A percentile compares a stretch with the other conserved stretches of the same genome.
These are phyloP conservation scores for Apiospora koreana DNA, from an alignment of 2,329 filamentous ascomycete genomes.

Conservation along the genomic window DNA sequence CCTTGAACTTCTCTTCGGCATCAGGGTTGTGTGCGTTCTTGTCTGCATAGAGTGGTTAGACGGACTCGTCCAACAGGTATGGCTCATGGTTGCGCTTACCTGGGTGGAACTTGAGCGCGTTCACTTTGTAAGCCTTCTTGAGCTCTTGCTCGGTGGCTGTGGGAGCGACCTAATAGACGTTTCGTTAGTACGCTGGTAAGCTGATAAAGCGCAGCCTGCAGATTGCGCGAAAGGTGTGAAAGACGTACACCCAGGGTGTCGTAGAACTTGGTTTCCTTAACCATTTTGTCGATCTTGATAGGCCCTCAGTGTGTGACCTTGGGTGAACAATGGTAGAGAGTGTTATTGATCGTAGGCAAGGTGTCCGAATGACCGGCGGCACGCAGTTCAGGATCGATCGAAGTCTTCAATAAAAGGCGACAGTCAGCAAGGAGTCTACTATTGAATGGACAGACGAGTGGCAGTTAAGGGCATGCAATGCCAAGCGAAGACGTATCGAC, in stretches of 20 bases:
- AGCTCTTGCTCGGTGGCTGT: conserved; percentile 82
- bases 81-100: conserved; percentile 53
- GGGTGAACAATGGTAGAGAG: background rate
- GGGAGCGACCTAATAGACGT: conserved; percentile 65
- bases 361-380: background rate
- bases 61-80: background rate
- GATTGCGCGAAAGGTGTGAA: conserved; percentile 13
- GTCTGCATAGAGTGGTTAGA: conserved; percentile 53
- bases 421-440: background rate
- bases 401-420: background rate
- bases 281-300: conserved; percentile 57
- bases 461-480: background rate
- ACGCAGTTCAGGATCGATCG: background rate
- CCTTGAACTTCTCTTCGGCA: conserved; percentile 98
- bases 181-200: conserved; percentile 7
- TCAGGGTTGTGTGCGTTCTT: conserved; percentile 95
- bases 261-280: conserved; percentile 78
- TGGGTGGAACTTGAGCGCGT: conserved; percentile 82
- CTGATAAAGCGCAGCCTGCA: conserved; percentile 13
- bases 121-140: conserved; percentile 87
- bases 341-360: background rate
- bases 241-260: conserved; percentile 72
- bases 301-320: background rate
- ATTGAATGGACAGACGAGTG: too few relatives aligned
- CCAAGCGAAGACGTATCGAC: background rate